These are phyloP conservation scores for Silene latifolia DNA, from an alignment of 148 eudicot genomes.

Conservation along the genomic window DNA sequence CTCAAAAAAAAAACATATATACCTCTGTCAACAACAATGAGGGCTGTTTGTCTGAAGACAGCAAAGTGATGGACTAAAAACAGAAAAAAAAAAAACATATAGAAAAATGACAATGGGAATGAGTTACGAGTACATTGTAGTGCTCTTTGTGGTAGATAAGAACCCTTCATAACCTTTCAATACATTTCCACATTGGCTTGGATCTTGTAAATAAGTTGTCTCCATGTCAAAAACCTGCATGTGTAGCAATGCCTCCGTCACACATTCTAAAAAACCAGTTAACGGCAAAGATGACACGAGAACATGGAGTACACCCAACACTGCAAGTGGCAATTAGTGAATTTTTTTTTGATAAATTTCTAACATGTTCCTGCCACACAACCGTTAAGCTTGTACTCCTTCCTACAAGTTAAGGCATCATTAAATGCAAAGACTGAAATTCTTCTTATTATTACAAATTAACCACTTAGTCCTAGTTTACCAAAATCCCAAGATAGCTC, in stretches of 20 bases:
- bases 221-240: conserved; percentile 92
- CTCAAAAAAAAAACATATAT: not conserved
- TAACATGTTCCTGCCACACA: not conserved
- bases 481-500: not conserved
- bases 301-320: not conserved
- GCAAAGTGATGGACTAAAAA: not conserved
- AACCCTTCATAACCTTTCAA: conserved; percentile 95
- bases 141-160: conserved; percentile 83
- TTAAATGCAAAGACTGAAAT: not conserved
- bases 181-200: conserved; percentile 91
- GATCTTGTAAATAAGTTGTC: conserved; percentile 86
- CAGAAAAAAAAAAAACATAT: not conserved
- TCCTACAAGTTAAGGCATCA: not conserved
- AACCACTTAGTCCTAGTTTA: not conserved
- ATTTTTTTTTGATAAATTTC: not conserved
- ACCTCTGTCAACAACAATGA: not conserved
- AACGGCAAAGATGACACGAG: not conserved
- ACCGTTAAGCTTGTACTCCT: not conserved
- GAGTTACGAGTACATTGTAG: conserved; percentile 45
- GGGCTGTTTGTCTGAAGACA: conserved; percentile 1
- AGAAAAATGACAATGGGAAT: conserved; percentile 8
- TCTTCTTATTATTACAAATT: not conserved
- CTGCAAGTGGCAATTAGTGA: not conserved
- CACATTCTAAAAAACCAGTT: not conserved
- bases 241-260: conserved; percentile 15